Evolutionary conservation across 2,329 filamentous ascomycete genomes (phyloP).

Genomic region (Knufia petricola): DNA sequence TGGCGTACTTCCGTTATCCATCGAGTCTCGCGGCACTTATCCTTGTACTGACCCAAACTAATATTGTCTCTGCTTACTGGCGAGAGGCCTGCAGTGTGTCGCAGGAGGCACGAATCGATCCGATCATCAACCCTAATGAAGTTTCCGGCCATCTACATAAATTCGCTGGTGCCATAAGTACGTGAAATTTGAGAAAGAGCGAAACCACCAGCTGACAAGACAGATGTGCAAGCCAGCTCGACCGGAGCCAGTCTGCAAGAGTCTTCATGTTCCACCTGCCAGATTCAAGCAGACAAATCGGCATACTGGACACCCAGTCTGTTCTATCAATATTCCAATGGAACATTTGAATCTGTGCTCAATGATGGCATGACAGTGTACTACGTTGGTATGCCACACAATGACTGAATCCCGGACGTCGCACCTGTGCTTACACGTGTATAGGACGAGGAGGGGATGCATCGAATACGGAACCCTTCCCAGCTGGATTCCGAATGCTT

Average conservation of each 20-base stretch:
- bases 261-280: constrained; percentile 69
- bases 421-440: not conserved
- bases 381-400: constrained; percentile 8
- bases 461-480: constrained; percentile 61
- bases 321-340: constrained; percentile 64
- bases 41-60: not conserved
- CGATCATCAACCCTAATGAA: not conserved
- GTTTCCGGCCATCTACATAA: not conserved
- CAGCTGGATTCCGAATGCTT: constrained; percentile 69
- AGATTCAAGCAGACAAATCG: constrained; percentile 71
- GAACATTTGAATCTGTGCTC: constrained; percentile 28
- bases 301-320: constrained; percentile 75
- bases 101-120: constrained; percentile 4
- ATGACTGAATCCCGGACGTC: too few species aligned
- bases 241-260: constrained; percentile 48
- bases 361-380: constrained; percentile 45
- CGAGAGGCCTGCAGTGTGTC: constrained; percentile 4
- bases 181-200: not conserved
- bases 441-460: constrained; percentile 28
- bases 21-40: not conserved
- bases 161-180: constrained; percentile 7
- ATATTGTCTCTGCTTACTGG: constrained; percentile 1
- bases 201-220: constrained; percentile 9
- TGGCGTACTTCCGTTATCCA: not conserved
- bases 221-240: constrained; percentile 55